Evolutionary conservation across 1,284 basidiomycete genomes (phyloP).

Genomic region (Trametes hirsuta): DNA sequence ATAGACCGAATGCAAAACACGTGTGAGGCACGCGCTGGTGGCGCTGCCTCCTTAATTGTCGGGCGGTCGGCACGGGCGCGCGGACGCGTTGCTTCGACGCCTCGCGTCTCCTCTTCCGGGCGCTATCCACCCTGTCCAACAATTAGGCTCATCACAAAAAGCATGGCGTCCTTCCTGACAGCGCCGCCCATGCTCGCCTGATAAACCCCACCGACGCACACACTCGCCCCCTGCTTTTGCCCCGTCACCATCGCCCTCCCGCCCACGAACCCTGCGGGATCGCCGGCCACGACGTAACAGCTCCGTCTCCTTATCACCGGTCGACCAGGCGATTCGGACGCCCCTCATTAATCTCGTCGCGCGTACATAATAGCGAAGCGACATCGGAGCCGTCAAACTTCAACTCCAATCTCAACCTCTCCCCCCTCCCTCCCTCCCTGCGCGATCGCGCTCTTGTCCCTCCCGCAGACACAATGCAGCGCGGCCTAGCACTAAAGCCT

Average conservation of each 20-base stretch:
- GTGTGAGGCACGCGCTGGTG: slow-evolving; percentile 10
- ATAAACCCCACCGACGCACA: slow-evolving; percentile 1
- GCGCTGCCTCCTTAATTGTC: slow-evolving; percentile 10
- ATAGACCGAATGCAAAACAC: background rate
- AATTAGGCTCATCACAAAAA: slow-evolving; percentile 17
- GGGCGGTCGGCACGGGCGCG: background rate
- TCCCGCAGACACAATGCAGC: background rate
- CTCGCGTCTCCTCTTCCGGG: slow-evolving; percentile 6
- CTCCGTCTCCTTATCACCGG: slow-evolving; percentile 13
- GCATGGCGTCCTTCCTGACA: slow-evolving; percentile 11
- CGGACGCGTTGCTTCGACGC: background rate
- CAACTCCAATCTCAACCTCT: background rate
- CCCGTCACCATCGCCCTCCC: background rate
- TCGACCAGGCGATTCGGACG: slow-evolving; percentile 13
- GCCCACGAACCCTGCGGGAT: background rate
- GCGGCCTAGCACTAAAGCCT: slow-evolving; percentile 6
- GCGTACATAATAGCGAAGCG: background rate
- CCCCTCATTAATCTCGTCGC: background rate
- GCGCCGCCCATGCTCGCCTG: slow-evolving; percentile 5
- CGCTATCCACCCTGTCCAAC: slow-evolving; percentile 4
- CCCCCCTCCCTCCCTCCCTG: background rate
- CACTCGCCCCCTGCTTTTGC: background rate
- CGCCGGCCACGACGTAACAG: background rate
- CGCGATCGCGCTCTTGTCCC: background rate
- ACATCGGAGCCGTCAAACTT: background rate